Base-by-base conservation (phyloP, 108 stramenopile species). In the Fistulifera pelliculosa region DNA sequence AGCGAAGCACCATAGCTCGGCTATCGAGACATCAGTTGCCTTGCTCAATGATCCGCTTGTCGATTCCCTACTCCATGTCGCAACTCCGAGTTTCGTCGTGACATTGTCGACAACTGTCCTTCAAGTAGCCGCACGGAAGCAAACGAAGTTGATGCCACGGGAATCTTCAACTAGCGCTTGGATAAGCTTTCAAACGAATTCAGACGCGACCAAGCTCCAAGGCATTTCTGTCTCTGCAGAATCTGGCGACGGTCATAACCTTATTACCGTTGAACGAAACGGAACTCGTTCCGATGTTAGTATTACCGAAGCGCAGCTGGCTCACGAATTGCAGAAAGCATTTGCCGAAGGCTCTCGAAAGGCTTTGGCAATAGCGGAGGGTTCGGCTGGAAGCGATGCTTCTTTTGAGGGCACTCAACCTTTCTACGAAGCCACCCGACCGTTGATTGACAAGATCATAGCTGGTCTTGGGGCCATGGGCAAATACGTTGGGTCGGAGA, bases 171-270 rank as follows among this genome's bases (percentile, higher is more conserved):
- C 82, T 14, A 73, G 69, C 21, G 81, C 73, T 5, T 90, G 87
- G 87, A 61, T 73, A 7, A 49, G 62, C 42, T 52, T 88, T 14
- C 76, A 82, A 48, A 65, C 65, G 0, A 48, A 71, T n/a, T 52
- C 62, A 18, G 58, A 16, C 7, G 27, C 24, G 1, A 23, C 41
- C 14, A 27, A 27, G 19, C n/a, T 89, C 8, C 54, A 70, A 23
- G 88, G 84, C 21, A 77, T 70, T 49, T 70, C 68, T 25, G 67
- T 83, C 27, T 80, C 73, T 53, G 65, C 54, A 18, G 80, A 86
- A 64, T 73, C 74, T 25, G 69, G 77, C 43, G 58, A 80, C 54
- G 88, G 88, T n/a, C 84, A 90, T 64, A 63, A 77, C n/a, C 55
- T 86, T 17, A 42, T 81, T 44, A 66, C 60, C 18, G 68, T 55